Evolutionary conservation across 78 protist genomes (phyloP).

Genomic region (Mantamonas sphyraenae): DNA sequence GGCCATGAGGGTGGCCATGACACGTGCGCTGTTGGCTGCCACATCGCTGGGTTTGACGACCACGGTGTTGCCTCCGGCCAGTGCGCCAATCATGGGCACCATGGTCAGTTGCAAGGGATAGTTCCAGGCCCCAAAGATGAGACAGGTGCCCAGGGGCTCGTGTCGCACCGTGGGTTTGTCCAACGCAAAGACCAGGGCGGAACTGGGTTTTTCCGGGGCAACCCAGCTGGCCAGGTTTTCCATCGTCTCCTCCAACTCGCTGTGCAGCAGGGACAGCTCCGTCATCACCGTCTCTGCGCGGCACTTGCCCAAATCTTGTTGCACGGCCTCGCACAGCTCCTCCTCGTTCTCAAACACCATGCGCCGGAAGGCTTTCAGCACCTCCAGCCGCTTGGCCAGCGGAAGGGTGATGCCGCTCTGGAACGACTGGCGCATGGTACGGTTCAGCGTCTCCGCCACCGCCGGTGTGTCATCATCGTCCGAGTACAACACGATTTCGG

Average conservation of each 20-base stretch:
- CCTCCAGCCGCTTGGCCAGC: background rate
- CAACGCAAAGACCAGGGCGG: background rate
- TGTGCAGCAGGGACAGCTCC: background rate
- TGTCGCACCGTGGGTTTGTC: background rate
- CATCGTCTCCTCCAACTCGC: background rate
- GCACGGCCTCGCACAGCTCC: background rate
- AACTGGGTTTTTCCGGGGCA: background rate
- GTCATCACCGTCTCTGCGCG: background rate
- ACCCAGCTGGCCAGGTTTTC: background rate
- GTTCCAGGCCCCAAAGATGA: conserved; percentile 65
- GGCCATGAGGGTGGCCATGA: background rate
- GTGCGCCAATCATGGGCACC: conserved; percentile 35
- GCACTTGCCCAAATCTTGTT: background rate
- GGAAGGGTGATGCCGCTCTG: background rate
- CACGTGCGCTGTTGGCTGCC: background rate
- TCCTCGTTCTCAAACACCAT: background rate
- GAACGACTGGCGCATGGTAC: background rate
- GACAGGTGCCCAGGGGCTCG: conserved; percentile 43
- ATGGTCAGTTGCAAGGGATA: conserved; percentile 50
- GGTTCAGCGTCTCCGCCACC: background rate
- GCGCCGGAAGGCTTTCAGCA: background rate
- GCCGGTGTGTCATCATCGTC: too few species aligned
- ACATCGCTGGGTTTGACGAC: conserved; percentile 53
- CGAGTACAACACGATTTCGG: too few species aligned
- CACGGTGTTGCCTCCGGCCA: conserved; percentile 62